A percentile compares a stretch with the other conserved stretches of the same genome.
These are phyloP conservation scores for Coniochaeta hoffmannii DNA, from an alignment of 2,329 filamentous ascomycete species.

Conservation along the genomic window DNA sequence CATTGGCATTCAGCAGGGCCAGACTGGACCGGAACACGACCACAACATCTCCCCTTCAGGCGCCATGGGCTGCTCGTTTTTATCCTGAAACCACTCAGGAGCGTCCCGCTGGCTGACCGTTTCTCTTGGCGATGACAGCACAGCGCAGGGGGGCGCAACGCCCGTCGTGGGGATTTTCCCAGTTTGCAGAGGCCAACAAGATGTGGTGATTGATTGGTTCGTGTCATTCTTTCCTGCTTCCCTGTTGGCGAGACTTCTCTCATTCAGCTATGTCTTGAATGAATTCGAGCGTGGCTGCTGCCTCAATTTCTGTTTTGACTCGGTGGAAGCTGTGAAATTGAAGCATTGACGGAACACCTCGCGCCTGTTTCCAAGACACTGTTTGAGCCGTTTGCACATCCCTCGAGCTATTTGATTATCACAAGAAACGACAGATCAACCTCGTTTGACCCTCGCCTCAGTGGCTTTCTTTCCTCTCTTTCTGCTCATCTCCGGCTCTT, in stretches of 20 bases:
- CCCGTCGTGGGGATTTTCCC: background rate
- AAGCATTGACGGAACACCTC: background rate
- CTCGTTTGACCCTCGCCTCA: background rate
- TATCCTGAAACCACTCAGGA: conserved; percentile 1
- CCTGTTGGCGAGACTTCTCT: background rate
- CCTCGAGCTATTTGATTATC: background rate
- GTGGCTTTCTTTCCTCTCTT: background rate
- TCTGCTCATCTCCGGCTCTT: background rate
- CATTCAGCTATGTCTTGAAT: conserved; percentile 1
- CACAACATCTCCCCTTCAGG: no score
- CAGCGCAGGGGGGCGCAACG: background rate
- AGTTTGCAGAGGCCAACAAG: background rate
- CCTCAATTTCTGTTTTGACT: background rate
- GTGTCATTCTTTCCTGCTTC: background rate
- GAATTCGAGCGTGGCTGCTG: background rate
- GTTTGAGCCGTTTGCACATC: background rate
- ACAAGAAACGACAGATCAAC: background rate
- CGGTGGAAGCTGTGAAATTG: background rate
- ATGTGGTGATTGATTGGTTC: background rate
- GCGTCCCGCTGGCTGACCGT: background rate
- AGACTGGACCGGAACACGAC: background rate
- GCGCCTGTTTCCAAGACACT: conserved; percentile 1
- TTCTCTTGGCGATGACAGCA: conserved; percentile 1
- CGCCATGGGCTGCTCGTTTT: background rate
- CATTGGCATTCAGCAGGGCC: background rate